Base-by-base conservation (phyloP, 176 grass and related monocot species). In the Ampelocalamus luodianensis region DNA sequence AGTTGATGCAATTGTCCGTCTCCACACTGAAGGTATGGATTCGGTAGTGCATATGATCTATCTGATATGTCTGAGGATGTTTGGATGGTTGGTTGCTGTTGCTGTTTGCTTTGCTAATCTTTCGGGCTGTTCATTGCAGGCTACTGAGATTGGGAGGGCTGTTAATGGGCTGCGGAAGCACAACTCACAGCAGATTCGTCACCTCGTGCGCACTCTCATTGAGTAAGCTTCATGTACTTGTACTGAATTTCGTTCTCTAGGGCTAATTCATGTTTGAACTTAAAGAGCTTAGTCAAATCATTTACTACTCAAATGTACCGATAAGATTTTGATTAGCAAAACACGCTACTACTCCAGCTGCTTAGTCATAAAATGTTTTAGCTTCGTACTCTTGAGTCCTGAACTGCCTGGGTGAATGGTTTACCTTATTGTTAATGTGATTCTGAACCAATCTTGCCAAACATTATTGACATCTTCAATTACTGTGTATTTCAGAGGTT, bases 121-220 rank as follows among this genome's bases (percentile, higher is more conserved):
- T 79, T 37, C 22, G 3, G 16, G 36, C 11, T 81, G 61, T 80
- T 89, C 17, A 36, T 89, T 17, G 2, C 51, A 97, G 95, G 89
- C 85, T 64, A 97, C 95, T 40, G 92, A 97, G 90, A 97, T 97
- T 64, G 95, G 95, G 51, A 95, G 79, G 87, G 87, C 93, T 65
- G 93, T 97, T 15, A 97, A 91, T 34, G 78, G 50, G 10, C 65
- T 97, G 27, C 85, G 93, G 65, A 97, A 93, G 64, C 92, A 95
- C 82, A 95, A 44, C 71, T 97, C 91, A 0, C 92, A 92, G 62
- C 32, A 90, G 65, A 92, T 97, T 72, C 89, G 91, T 22, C 89
- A 90, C 54, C 90, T 97, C 0, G 92, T 88, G 5, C 82, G 85
- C 48, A 91, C 79, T 61, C 93, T 97, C 40, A 95, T 97, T 10